Evolutionary conservation across 2,329 filamentous ascomycete species (phyloP), one percentile per base, ranked within the genome.

Genomic region (Clonostachys rosea): DNA sequence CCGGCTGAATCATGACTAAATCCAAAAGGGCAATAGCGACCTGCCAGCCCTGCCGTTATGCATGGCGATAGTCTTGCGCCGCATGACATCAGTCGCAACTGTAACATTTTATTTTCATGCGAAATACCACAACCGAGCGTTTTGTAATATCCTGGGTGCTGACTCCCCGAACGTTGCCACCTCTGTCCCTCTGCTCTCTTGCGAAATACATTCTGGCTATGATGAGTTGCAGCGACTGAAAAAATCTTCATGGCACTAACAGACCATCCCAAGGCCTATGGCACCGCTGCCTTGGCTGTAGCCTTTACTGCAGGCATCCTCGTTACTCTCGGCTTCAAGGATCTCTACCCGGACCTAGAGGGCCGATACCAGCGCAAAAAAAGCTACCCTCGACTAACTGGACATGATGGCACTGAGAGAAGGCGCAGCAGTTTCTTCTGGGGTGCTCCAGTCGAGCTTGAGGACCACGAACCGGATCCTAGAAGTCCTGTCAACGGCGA

Each of bases 261-360:
- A 58, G 74, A 82, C 55, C 79, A 85, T 52, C 79, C 81, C 24
- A 77, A 75, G 59, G 76, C 74, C 51, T 85, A 84, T 59, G 78
- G 81, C 64, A 76, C 77, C 5, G 79, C 84, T 30, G 89, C 86
- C 51, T 64, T 91, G 40, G 75, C 81, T 48, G 70, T 83, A 17
- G 87, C 88, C 59, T 95, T 96, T 58, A 64, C 85, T n/a, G 77
- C 88, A 10, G 91, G 91, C 40, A 76, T 91, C 46, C 70, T 90
- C 45, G 65, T 91, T 47, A 90, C 89, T 0, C 68, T 94, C 4
- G 85, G 86, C 49, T 83, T 89, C 69, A 91, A 91, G 65, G 87
- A 92, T 61, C 65, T 91, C 36, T 91, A 91, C 57, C 84, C 87
- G 2, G 85, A 89, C 55, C 74, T 91, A 42, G 84, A 90, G 62